Evolutionary conservation across 495 filamentous ascomycete species (phyloP).

Genomic region (Articulospora tetracladia): DNA sequence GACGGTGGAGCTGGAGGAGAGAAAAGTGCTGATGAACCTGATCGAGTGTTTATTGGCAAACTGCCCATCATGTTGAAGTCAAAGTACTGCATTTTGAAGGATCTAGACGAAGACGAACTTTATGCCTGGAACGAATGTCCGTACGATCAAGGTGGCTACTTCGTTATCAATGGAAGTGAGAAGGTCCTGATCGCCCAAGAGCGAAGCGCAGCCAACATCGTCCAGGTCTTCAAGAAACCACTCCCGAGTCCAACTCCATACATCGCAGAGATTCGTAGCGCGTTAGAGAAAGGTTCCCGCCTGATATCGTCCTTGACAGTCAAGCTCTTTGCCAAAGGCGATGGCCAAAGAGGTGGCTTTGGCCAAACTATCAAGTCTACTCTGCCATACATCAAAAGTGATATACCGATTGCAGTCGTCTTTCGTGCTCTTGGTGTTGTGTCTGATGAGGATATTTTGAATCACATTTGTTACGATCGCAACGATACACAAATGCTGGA

Average conservation of each 20-base stretch:
- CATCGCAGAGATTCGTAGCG: slow-evolving; percentile 92
- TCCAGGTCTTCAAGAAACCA: slow-evolving; percentile 97
- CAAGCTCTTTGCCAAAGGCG: slow-evolving; percentile 81
- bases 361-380: slow-evolving; percentile 86
- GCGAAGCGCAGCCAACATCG: slow-evolving; percentile 94
- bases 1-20: slow-evolving; percentile 34
- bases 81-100: slow-evolving; percentile 82
- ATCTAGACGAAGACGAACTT: slow-evolving; percentile 72
- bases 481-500: slow-evolving; percentile 97
- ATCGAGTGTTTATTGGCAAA: slow-evolving; percentile 64
- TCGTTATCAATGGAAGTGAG: slow-evolving; percentile 99
- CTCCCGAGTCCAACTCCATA: slow-evolving; percentile 82
- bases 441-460: slow-evolving; percentile 95
- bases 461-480: slow-evolving; percentile 93
- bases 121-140: slow-evolving; percentile 92
- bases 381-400: slow-evolving; percentile 87
- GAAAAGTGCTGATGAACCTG: slow-evolving; percentile 39
- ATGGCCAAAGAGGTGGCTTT: slow-evolving; percentile 69
- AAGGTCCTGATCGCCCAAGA: slow-evolving; percentile 99
- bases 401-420: slow-evolving; percentile 89
- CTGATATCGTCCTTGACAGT: slow-evolving; percentile 87
- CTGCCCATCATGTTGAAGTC: slow-evolving; percentile 97
- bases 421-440: slow-evolving; percentile 95
- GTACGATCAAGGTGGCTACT: slow-evolving; percentile 97
- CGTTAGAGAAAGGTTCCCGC: slow-evolving; percentile 91